A percentile compares a stretch with the other conserved stretches of the same genome.
phyloP scores from a whole-genome alignment of 257 asterid genomes.

The Phtheirospermum japonicum region DNA sequence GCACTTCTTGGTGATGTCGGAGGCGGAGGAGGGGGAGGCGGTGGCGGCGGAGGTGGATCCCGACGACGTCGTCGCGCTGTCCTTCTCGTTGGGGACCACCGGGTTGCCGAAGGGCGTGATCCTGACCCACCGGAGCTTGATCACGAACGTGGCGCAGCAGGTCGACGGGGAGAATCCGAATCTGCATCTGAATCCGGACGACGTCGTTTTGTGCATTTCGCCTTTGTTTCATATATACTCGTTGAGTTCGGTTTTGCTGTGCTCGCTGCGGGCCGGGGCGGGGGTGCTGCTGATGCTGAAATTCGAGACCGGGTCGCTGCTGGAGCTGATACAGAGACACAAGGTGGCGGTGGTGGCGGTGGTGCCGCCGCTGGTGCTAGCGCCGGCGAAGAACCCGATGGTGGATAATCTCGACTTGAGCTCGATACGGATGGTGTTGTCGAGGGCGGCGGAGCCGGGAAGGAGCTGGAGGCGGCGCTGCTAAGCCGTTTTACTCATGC shows the following conservation, averaged over 20 bases:
- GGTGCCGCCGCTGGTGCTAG: constrained; percentile 80
- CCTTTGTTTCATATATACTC: constrained; percentile 76
- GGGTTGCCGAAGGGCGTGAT: constrained; percentile 81
- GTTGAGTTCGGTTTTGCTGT: constrained; percentile 54
- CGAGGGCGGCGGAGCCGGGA: constrained; percentile 93
- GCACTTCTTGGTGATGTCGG: constrained; percentile 51
- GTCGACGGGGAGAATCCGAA: constrained; percentile 90
- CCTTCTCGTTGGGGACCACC: constrained; percentile 80
- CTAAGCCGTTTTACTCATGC: constrained; percentile 69
- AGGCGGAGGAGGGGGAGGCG: constrained; percentile 41
- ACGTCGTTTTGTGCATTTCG: constrained; percentile 63
- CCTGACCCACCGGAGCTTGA: constrained; percentile 66
- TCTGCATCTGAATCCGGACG: constrained; percentile 46
- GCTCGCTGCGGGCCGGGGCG: constrained; percentile 69
- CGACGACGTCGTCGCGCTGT: constrained; percentile 71
- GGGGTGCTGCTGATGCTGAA: constrained; percentile 61
- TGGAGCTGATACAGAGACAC: constrained; percentile 63
- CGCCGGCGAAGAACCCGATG: constrained; percentile 68
- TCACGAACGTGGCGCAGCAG: constrained; percentile 72
- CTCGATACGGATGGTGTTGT: no score
- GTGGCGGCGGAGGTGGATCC: no score
- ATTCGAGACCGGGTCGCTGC: constrained; percentile 58
- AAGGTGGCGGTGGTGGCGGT: constrained; percentile 76
- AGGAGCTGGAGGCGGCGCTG: constrained; percentile 69
- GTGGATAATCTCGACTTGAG: constrained; percentile 66